Evolutionary conservation across 768 basidiomycete genomes (phyloP).

Genomic region (Boletus reticulatus): DNA sequence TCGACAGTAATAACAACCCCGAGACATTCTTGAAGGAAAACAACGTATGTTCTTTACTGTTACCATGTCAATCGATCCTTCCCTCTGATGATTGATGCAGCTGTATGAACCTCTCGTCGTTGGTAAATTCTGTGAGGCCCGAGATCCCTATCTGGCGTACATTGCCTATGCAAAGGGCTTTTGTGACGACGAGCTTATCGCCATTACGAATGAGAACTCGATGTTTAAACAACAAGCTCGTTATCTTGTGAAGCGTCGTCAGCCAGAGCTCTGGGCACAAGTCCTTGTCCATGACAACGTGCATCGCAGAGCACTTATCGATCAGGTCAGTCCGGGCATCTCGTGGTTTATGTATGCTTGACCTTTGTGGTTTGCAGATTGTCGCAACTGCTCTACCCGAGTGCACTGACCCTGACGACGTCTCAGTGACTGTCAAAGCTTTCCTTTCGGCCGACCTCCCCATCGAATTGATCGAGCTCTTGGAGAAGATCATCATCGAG

Average conservation of each 20-base stretch:
- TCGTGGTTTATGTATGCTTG: neutral
- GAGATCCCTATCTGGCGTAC: constrained; percentile 97
- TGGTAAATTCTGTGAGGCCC: constrained; percentile 98
- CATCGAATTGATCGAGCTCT: constrained; percentile 91
- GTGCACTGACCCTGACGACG: constrained; percentile 97
- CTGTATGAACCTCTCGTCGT: constrained; percentile 96
- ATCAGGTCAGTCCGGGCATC: constrained; percentile 59
- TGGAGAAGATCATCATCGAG: constrained; percentile 99
- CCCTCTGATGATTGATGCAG: constrained; percentile 37
- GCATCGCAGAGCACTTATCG: constrained; percentile 90
- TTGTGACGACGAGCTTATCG: constrained; percentile 96
- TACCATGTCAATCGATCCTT: neutral
- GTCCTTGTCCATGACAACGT: constrained; percentile 88
- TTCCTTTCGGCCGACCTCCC: constrained; percentile 97
- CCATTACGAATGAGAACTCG: constrained; percentile 97
- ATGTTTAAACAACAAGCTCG: constrained; percentile 99
- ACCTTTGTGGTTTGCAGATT: constrained; percentile 46
- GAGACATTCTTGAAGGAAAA: constrained; percentile 98
- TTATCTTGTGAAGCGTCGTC: constrained; percentile 94
- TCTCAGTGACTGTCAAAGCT: constrained; percentile 97
- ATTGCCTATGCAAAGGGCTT: constrained; percentile 99
- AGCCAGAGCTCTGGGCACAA: constrained; percentile 94
- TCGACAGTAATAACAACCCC: constrained; percentile 98
- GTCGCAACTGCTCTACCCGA: constrained; percentile 95
- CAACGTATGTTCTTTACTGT: constrained; percentile 58